phyloP scores from a whole-genome alignment of 306 rosid genomes.

The Dryas octopetala region DNA sequence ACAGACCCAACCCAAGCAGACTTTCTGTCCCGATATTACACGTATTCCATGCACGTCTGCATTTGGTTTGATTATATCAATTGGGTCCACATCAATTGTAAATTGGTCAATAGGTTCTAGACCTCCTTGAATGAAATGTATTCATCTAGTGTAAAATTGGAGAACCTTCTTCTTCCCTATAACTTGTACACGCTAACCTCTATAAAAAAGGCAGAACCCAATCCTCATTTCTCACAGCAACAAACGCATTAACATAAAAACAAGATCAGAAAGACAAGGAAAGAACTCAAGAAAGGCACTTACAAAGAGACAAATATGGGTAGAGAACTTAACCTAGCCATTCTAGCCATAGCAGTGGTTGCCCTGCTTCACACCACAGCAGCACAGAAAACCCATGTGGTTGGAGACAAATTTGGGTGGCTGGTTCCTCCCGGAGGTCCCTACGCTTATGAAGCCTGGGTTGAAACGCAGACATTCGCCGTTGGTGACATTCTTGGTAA shows the following conservation, averaged over 20 bases:
- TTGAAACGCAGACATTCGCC: slow-evolving; percentile 20
- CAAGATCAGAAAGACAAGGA: neutral
- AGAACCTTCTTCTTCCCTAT: neutral
- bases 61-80: neutral
- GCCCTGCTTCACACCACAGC: slow-evolving; percentile 24
- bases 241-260: neutral
- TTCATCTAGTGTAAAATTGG: neutral
- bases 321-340: slow-evolving; percentile 21
- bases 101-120: slow-evolving; percentile 8
- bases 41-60: neutral
- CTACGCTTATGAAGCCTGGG: slow-evolving; percentile 36
- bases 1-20: neutral
- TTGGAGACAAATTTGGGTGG: slow-evolving; percentile 49
- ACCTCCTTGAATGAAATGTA: neutral
- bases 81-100: neutral
- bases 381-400: slow-evolving; percentile 32
- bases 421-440: slow-evolving; percentile 36
- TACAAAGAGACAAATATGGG: slow-evolving; percentile 22
- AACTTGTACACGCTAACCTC: slow-evolving; percentile 6
- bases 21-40: neutral
- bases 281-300: neutral
- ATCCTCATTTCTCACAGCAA: slow-evolving; percentile 1
- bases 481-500: slow-evolving; percentile 48
- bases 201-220: slow-evolving; percentile 15
- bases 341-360: slow-evolving; percentile 30